Conservation (phyloP, 441 rosid genomes). For the Viola pubescens region DNA sequence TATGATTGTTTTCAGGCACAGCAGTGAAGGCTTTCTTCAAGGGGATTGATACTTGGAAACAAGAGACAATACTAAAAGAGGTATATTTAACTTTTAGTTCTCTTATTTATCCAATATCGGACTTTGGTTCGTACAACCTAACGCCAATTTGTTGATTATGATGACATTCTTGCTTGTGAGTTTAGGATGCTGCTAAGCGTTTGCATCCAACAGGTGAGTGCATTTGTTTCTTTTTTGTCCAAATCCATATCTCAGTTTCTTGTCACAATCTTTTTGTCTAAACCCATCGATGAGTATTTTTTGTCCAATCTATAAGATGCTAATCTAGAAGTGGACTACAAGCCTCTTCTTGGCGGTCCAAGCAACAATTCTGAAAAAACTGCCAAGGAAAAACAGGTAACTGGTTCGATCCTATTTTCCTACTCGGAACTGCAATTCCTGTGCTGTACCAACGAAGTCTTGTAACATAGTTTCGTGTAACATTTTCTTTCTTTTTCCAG, state of each 20-base stretch:
- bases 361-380: conserved; percentile 8
- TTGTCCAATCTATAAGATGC: background rate
- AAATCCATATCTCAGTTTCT: background rate
- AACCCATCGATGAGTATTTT: background rate
- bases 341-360: conserved; percentile 20
- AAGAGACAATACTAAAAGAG: conserved; percentile 32
- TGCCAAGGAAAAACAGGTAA: conserved; percentile 7
- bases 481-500: conserved; percentile 16
- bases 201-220: conserved; percentile 17
- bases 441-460: background rate
- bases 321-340: conserved; percentile 18
- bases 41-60: conserved; percentile 45
- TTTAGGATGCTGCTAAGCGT: conserved; percentile 26
- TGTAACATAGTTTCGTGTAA: background rate
- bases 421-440: too few relatives aligned
- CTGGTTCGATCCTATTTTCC: background rate
- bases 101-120: background rate
- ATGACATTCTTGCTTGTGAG: background rate
- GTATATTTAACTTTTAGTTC: conserved; percentile 7
- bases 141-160: too few relatives aligned
- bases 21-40: conserved; percentile 37
- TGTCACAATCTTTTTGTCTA: background rate
- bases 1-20: conserved; percentile 13
- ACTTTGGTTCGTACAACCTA: background rate
- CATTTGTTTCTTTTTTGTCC: background rate